Percentiles rank a stretch among this genome's conserved stretches.
Conservation (phyloP, 768 basidiomycete species). For the Mycena floridula region DNA sequence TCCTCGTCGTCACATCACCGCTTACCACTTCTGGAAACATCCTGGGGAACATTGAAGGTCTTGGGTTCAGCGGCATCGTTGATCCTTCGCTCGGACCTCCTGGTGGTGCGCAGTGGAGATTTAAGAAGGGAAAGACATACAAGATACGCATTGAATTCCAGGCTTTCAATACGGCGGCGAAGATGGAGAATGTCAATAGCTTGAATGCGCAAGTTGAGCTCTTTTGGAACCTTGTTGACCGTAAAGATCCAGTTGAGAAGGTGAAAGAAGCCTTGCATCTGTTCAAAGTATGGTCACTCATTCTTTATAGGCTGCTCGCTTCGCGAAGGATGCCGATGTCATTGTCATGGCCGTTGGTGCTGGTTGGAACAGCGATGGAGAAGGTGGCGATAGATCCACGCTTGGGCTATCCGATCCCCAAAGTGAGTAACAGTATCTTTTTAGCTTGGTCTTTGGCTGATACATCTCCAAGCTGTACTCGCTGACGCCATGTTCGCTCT, state of each 20-base stretch:
- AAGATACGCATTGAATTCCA: conserved; percentile 15
- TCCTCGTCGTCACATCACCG: conserved; percentile 9
- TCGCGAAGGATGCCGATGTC: conserved; percentile 16
- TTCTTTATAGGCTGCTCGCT: conserved; percentile 14
- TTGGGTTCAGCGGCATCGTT: conserved; percentile 6
- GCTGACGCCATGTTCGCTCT: conserved; percentile 18
- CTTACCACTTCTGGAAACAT: conserved; percentile 12
- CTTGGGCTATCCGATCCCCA: conserved; percentile 18
- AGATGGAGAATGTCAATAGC: conserved; percentile 16
- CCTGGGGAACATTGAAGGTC: conserved; percentile 14
- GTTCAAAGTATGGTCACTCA: neutral
- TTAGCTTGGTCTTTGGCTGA: neutral
- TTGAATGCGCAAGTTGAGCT: conserved; percentile 18
- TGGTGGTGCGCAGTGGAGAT: conserved; percentile 13
- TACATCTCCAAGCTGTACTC: conserved; percentile 10
- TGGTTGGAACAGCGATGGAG: conserved; percentile 21
- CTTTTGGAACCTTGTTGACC: conserved; percentile 19
- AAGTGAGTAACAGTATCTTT: conserved; percentile 7
- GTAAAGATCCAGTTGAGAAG: conserved; percentile 10
- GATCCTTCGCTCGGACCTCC: conserved; percentile 15
- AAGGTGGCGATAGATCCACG: conserved; percentile 18
- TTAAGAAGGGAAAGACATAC: conserved; percentile 12
- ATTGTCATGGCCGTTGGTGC: conserved; percentile 19
- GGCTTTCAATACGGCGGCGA: conserved; percentile 15
- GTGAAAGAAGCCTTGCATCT: conserved; percentile 1